Evolutionary conservation across 2,329 filamentous ascomycete genomes (phyloP).

Genomic region (Pseudogymnoascus sp.): DNA sequence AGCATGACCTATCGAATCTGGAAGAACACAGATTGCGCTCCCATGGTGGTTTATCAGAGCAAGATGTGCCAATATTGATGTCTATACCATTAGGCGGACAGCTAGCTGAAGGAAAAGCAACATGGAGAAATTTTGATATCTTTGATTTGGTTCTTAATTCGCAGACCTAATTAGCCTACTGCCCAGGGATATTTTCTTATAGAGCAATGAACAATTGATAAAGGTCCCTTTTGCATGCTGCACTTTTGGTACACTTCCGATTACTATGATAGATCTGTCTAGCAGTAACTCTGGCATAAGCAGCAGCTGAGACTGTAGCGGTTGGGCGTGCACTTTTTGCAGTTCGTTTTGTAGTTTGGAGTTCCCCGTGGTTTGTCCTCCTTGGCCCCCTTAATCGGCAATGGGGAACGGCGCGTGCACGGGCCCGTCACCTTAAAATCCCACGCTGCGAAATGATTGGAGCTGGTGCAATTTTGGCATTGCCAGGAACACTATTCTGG

Average conservation of each 20-base stretch:
- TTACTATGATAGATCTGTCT: too few species aligned
- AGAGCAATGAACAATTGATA: background rate
- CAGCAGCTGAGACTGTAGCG: too few species aligned
- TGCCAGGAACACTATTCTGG: background rate
- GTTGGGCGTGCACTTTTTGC: too few species aligned
- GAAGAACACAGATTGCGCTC: slow-evolving; percentile 31
- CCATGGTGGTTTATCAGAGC: slow-evolving; percentile 34
- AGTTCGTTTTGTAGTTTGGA: too few species aligned
- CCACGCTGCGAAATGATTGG: background rate
- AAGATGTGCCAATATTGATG: slow-evolving; percentile 30
- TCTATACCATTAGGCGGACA: slow-evolving; percentile 21
- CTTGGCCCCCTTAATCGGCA: too few species aligned
- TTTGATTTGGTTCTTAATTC: slow-evolving; percentile 32
- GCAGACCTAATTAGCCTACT: slow-evolving; percentile 13
- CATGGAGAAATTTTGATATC: slow-evolving; percentile 33
- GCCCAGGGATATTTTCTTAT: background rate
- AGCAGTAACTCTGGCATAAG: too few species aligned
- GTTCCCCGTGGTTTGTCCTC: too few species aligned
- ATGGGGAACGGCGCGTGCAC: background rate
- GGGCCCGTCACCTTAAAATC: background rate
- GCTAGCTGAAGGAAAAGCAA: slow-evolving; percentile 10
- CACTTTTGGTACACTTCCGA: too few species aligned
- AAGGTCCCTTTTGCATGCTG: background rate
- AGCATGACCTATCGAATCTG: too few species aligned
- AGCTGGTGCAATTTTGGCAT: background rate